A percentile compares a stretch with the other conserved stretches of the same genome.
Evolutionary conservation across 2,329 filamentous ascomycete species (phyloP).

Genomic region (Cladosporium halotolerans): DNA sequence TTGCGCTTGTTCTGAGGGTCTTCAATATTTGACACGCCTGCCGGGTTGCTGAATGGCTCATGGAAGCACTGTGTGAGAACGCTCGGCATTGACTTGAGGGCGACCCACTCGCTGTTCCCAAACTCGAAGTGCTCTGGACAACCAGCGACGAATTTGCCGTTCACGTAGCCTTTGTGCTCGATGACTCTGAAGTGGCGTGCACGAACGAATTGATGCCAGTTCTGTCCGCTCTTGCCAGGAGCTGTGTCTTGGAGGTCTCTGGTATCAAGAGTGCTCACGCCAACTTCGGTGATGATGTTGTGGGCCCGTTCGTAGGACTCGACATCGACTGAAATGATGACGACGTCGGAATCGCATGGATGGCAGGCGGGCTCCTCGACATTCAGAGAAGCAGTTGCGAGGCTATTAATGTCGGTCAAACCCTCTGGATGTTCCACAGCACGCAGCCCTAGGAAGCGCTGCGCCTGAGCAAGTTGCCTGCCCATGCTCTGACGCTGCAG

Average conservation of each 20-base stretch:
- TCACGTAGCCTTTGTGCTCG: conserved; percentile 58
- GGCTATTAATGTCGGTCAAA: conserved; percentile 16
- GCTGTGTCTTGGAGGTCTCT: conserved; percentile 47
- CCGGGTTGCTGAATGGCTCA: conserved; percentile 44
- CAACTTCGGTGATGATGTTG: conserved; percentile 72
- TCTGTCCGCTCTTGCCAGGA: conserved; percentile 55
- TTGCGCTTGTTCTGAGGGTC: conserved; percentile 43
- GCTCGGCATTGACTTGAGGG: conserved; percentile 38
- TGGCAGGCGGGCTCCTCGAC: conserved; percentile 42
- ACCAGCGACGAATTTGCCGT: conserved; percentile 62
- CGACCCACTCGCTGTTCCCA: conserved; percentile 54
- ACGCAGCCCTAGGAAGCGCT: conserved; percentile 63
- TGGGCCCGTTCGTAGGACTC: conserved; percentile 70
- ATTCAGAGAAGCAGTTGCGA: conserved; percentile 35
- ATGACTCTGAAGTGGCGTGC: conserved; percentile 69
- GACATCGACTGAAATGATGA: conserved; percentile 75
- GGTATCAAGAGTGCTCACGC: conserved; percentile 75
- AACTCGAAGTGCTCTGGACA: conserved; percentile 72
- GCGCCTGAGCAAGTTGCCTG: conserved; percentile 55
- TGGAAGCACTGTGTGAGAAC: conserved; percentile 51
- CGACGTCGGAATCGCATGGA: conserved; percentile 47
- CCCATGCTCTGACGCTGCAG: conserved; percentile 48
- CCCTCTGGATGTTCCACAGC: background rate
- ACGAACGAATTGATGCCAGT: conserved; percentile 63
- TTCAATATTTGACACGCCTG: background rate